Evolutionary conservation across 2,329 filamentous ascomycete genomes (phyloP).

Genomic region (Colletotrichum chlorophyti): DNA sequence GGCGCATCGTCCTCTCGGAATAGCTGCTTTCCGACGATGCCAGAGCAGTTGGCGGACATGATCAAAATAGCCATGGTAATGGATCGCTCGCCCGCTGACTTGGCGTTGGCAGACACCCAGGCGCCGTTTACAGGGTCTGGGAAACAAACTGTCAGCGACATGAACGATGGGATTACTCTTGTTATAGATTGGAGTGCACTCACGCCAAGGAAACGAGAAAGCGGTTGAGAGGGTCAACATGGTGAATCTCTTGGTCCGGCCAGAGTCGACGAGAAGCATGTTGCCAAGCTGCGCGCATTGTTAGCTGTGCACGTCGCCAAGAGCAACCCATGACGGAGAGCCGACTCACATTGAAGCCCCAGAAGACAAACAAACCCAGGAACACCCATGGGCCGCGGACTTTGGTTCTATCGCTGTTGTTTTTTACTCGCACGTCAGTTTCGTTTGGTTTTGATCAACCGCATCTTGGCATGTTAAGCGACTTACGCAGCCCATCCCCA

Average conservation of each 20-base stretch:
- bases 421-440: neutral
- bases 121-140: constrained; percentile 37
- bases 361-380: constrained; percentile 36
- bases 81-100: constrained; percentile 37
- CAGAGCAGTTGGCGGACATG: constrained; percentile 40
- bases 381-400: constrained; percentile 36
- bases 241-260: constrained; percentile 31
- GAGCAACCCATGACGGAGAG: neutral
- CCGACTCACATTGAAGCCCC: constrained; percentile 34
- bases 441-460: constrained; percentile 4
- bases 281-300: constrained; percentile 23
- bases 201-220: constrained; percentile 39
- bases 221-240: constrained; percentile 36
- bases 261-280: constrained; percentile 13
- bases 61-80: constrained; percentile 42
- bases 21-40: constrained; percentile 38
- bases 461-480: neutral
- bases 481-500: constrained; percentile 37
- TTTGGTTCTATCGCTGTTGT: constrained; percentile 30
- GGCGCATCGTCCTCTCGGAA: constrained; percentile 39
- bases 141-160: constrained; percentile 1
- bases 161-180: neutral
- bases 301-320: neutral
- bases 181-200: constrained; percentile 15
- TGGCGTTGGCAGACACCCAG: constrained; percentile 39